Evolutionary conservation across 2,329 filamentous ascomycete species (phyloP).

Genomic region (Trichoderma endophyticum): DNA sequence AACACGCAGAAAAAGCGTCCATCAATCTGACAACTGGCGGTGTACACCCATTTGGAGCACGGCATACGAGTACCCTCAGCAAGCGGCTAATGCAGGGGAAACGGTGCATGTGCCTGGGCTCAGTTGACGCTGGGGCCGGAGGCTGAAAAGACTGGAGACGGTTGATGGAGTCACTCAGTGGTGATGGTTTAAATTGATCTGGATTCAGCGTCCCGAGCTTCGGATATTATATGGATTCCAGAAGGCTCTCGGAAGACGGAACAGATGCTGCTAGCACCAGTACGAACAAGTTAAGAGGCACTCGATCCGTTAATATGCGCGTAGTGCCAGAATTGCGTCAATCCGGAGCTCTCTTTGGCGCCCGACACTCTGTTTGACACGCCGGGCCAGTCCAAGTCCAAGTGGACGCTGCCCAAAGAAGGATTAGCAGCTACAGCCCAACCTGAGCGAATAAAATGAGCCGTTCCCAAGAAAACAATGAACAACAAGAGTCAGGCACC

Average conservation of each 20-base stretch:
- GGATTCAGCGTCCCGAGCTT: neutral
- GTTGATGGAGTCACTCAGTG: neutral
- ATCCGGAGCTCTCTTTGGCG: neutral
- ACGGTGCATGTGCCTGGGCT: neutral
- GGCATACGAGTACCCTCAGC: neutral
- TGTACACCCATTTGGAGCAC: neutral
- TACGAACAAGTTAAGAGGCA: neutral
- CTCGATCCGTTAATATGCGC: neutral
- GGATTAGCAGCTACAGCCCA: no score
- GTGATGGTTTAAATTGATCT: neutral
- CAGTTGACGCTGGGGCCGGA: neutral
- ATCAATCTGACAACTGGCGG: constrained; percentile 7
- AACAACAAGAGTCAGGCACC: neutral
- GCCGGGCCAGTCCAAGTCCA: no score
- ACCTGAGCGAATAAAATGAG: neutral
- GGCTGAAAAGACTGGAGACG: neutral
- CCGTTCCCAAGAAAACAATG: neutral
- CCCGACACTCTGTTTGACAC: constrained; percentile 6
- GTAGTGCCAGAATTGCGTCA: neutral
- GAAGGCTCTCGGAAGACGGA: neutral
- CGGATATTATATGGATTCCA: neutral
- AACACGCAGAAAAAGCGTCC: neutral
- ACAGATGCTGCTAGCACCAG: neutral
- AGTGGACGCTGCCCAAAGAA: no score
- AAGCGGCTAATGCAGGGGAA: constrained; percentile 17